Evolutionary conservation across 805 yeast genomes (phyloP), one percentile per base, ranked within the genome.

Genomic region (Yueomyces sp.): DNA sequence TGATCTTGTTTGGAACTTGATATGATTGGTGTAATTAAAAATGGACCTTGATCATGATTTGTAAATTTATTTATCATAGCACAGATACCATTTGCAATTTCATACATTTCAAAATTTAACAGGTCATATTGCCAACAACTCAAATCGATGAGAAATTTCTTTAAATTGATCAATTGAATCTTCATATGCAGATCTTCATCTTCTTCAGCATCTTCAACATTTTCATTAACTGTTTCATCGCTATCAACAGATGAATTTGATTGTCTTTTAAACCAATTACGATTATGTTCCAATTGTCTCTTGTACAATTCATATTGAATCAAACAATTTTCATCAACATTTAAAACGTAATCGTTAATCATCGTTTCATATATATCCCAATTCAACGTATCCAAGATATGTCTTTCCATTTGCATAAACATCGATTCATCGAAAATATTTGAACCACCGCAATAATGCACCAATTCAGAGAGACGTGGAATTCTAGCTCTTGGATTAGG

Each of bases 331-430:
- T 68, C 73, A 46, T 65, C 66, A 39, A 63, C 65, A 43, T 64
- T 63, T 44, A 70, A 53, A 30, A 66, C 58, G 63, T 72, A 79
- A 47, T 73, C 72, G 42, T 66, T 68, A 39, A 71, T 55, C 49
- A 73, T 71, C 2, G 94, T 85, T 49, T 78, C 85, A 40, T 73
- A 73, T 43, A 85, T 65, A 34, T 69, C 68, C 95, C 85, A 85
- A 49, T 75, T 79, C 54, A 87, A 71, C 4, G 83, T 83, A 49
- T 73, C 69, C 56, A 80, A 67, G 45, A 81, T 77, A 55, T 83
- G 90, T 52, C 75, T 67, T 61, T 83, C 94, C 90, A 82, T 84
- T 61, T 82, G 88, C 42, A 71, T 63, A 52, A 76, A 77, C 74
- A 77, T 69, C 19, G 72, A 69, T 50, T 71, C 77, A 47, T 75